Evolutionary conservation across 192 early-diverging fungal genomes (phyloP).

Genomic region (Gaertneriomyces sp.): DNA sequence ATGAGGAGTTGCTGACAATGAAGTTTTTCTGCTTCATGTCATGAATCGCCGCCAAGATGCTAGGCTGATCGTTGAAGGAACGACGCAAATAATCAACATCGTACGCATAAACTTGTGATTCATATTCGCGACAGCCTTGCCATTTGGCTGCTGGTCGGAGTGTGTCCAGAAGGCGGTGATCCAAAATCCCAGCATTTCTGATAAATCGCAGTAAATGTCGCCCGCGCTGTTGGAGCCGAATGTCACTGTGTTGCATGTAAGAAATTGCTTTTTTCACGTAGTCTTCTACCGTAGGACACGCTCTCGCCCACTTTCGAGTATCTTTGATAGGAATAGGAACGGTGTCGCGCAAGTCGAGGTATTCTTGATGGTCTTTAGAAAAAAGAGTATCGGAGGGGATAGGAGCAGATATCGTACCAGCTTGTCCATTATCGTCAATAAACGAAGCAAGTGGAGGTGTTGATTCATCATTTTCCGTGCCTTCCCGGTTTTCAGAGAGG

Average conservation of each 20-base stretch:
- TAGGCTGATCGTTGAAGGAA: not conserved
- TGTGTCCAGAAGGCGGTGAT: not conserved
- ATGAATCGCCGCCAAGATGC: not conserved
- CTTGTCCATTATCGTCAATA: too few species aligned
- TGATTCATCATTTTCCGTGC: too few species aligned
- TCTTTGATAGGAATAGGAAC: not conserved
- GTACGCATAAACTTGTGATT: too few species aligned
- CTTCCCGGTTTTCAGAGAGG: too few species aligned
- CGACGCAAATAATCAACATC: not conserved
- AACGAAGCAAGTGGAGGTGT: too few species aligned
- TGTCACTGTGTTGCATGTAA: not conserved
- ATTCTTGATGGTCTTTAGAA: not conserved
- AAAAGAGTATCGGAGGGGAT: too few species aligned
- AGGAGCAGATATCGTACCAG: too few species aligned
- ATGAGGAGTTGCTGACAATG: not conserved
- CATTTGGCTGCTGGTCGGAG: not conserved
- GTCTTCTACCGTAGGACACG: not conserved
- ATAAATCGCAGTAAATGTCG: not conserved
- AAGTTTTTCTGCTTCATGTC: not conserved
- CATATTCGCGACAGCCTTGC: too few species aligned
- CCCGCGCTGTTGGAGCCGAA: not conserved
- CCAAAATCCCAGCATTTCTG: not conserved
- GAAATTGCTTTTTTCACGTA: not conserved
- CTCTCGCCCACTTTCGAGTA: not conserved
- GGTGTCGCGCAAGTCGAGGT: not conserved